Conservation (phyloP, 495 filamentous ascomycete species). For the Penicillium paradoxum region DNA sequence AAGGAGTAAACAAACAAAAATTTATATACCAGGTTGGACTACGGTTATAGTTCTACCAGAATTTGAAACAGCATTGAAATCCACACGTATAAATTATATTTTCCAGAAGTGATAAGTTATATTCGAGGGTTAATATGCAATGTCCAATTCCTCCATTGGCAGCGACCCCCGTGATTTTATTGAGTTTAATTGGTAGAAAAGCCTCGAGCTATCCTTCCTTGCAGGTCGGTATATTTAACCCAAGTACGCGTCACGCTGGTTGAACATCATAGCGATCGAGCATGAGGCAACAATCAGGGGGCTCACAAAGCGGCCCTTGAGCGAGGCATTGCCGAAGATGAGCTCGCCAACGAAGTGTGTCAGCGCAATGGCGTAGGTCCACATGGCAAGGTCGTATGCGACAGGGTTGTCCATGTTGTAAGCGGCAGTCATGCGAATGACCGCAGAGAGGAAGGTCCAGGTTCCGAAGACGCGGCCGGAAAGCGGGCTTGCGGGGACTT, state of each 20-base stretch:
- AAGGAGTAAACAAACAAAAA: not conserved
- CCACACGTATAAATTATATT: not conserved
- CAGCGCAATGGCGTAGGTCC: slow-evolving; percentile 75
- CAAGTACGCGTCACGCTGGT: slow-evolving; percentile 48
- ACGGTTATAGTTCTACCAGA: not conserved
- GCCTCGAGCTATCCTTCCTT: too few relatives aligned
- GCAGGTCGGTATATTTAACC: not conserved
- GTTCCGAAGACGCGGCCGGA: slow-evolving; percentile 84
- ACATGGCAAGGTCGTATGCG: slow-evolving; percentile 72
- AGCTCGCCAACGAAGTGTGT: slow-evolving; percentile 78
- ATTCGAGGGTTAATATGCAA: not conserved
- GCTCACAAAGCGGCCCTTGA: slow-evolving; percentile 62
- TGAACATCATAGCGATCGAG: slow-evolving; percentile 76
- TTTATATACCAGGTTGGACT: not conserved
- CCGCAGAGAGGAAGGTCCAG: slow-evolving; percentile 73
- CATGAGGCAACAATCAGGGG: slow-evolving; percentile 68
- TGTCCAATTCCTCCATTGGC: not conserved
- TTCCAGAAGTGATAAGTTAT: not conserved
- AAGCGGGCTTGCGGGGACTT: slow-evolving; percentile 50
- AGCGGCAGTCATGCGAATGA: slow-evolving; percentile 78
- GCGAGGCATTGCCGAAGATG: slow-evolving; percentile 64
- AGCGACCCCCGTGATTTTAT: not conserved
- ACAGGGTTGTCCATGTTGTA: slow-evolving; percentile 71
- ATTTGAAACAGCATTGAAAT: not conserved
- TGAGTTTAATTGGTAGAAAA: too few relatives aligned